Base-by-base conservation (phyloP, 257 asterid species). In the Capsicum baccatum region DNA sequence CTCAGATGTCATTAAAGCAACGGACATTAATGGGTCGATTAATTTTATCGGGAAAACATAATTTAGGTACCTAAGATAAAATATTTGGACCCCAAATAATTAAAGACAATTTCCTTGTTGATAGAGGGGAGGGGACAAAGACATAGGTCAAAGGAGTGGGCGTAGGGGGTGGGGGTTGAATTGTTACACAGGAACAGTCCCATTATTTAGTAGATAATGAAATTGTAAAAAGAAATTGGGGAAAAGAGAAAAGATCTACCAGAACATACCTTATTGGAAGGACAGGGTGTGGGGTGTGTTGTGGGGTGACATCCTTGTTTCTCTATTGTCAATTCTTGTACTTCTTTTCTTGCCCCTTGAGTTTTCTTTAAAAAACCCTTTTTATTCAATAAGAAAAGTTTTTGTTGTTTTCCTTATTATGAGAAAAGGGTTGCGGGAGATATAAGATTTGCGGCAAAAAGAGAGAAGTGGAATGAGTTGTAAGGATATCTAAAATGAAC, bases 71-170 rank as follows among this genome's bases (percentile, higher is more conserved):
- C 67, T 19, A 69, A 48, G 8, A 60, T 19, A 68, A 33, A 58
- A 82, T 8, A 5, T 89, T 83, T 76, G 81, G 86, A 86, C 74
- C 91, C 92, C 91, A 91, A 90, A 91, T 85, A 90, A 91, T 87
- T 92, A 13, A 48, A 48, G 62, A 74, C 62, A 35, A 6, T 15
- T 67, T n/a, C 6, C 68, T 19, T 35, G 19, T 67, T 35, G 19
- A 35, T 67, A 35, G 74, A 67, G 33, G 33, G 33, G 33, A n/a
- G 71, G 16, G 44, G 47, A 67, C 48, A 66, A 33, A 66, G 74
- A 14, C 48, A 19, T 50, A 50, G 80, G 81, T 74, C 47, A 74
- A 74, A 26, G 81, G 56, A 4, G 44, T 39, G 3, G 42, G 42
- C 4, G 42, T 39, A 4, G 4, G 42, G 42, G 5, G 42, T 39